phyloP scores from a whole-genome alignment of 2,329 filamentous ascomycete species.

The Colletotrichum australisinense region DNA sequence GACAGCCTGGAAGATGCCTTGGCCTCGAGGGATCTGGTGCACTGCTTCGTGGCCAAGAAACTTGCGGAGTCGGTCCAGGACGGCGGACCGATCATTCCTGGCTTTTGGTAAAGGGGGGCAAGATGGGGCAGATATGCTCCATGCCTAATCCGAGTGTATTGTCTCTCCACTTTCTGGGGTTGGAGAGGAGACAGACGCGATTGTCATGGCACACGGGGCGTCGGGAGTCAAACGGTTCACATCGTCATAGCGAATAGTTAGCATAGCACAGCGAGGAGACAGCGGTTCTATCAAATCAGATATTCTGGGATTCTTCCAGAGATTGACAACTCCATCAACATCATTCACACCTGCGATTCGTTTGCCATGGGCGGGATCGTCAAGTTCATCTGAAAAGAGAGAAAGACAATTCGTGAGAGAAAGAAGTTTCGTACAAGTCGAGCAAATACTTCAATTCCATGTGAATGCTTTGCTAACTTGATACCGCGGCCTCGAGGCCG shows the following conservation, averaged over 20 bases:
- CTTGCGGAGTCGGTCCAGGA: background rate
- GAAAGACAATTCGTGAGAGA: background rate
- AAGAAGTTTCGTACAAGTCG: background rate
- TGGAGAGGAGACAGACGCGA: too few relatives aligned
- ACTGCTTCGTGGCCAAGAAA: slow-evolving; percentile 47
- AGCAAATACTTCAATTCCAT: background rate
- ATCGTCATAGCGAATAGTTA: background rate
- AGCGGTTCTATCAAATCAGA: too few relatives aligned
- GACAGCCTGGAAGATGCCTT: slow-evolving; percentile 59
- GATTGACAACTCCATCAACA: background rate
- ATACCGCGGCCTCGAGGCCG: background rate
- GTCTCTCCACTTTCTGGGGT: too few relatives aligned
- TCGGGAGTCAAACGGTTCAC: background rate
- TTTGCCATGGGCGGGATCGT: too few relatives aligned
- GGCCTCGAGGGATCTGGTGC: slow-evolving; percentile 53
- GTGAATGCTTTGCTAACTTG: background rate
- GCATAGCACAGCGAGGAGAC: background rate
- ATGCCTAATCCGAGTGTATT: too few relatives aligned
- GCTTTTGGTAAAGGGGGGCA: slow-evolving; percentile 5
- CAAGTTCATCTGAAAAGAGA: background rate
- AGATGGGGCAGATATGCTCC: too few relatives aligned
- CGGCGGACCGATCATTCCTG: background rate
- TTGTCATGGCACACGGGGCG: background rate
- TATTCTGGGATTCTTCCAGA: background rate
- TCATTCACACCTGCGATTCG: background rate